Base-by-base conservation (phyloP, 2,329 filamentous ascomycete genomes). In the Pseudogymnoascus sp. region DNA sequence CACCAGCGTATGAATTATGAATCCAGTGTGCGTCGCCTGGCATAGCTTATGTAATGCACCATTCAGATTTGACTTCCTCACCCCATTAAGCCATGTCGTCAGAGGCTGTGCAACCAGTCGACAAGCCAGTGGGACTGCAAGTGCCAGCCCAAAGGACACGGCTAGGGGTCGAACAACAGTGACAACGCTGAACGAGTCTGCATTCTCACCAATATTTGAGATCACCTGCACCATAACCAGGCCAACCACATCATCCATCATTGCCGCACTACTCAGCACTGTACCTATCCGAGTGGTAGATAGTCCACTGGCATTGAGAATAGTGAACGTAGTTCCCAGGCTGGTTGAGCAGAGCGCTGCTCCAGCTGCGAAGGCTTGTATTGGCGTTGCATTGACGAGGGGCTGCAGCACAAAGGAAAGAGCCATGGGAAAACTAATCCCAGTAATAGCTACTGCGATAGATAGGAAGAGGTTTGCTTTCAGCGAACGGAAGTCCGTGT, bases 181-280 rank as follows among this genome's bases (percentile, higher is more conserved):
- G 1, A 70, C 60, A 0, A 76, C 73, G 5, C 70, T 61, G 32
- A 70, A 66, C 3, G 37, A 67, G 30, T 3, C 62, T 7, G 22
- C 3, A 12, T 37, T 32, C 16, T 34, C 47, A 9, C 47, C 86
- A 0, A 91, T 74, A 58, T 85, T 85, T 0, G 85, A 81, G 25
- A 93, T 87, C 50, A 92, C 80, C 66, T 89, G 83, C 0, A 90
- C 86, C 81, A 91, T 86, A 16, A 91, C 81, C 4, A 92, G 74
- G 0, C 88, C 88, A 1, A 88, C 80, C 0, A 91, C 84, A 70
- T 92, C 88, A 67, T 92, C 89, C 73, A 92, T 81, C 81, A 92
- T 88, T 0, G 88, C 89, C 1, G 88, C 88, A 63, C 81, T 86
- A 1, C 82, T 82, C 0, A 90, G 76, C 0, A 92, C 81, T 4